Evolutionary conservation across 257 asterid genomes (phyloP).

Genomic region (Solanum chiquidenum): DNA sequence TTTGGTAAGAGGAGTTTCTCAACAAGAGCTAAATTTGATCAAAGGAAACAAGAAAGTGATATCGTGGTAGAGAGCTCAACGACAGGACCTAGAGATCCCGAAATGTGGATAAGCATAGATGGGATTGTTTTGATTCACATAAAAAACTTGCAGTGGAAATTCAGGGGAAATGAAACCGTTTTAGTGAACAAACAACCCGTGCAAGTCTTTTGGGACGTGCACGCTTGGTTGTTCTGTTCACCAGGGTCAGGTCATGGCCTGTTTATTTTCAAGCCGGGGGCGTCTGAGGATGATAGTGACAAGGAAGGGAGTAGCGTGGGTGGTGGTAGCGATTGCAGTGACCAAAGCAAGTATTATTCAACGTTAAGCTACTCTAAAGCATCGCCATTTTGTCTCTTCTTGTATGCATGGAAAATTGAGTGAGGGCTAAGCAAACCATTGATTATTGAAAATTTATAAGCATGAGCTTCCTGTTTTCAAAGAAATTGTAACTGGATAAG

Average conservation of each 20-base stretch:
- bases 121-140: conserved; percentile 82
- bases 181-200: conserved; percentile 66
- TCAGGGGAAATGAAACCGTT: conserved; percentile 86
- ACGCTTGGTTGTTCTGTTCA: conserved; percentile 68
- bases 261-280: conserved; percentile 70
- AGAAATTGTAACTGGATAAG: background rate
- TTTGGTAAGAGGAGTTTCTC: conserved; percentile 83
- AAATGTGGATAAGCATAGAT: conserved; percentile 96
- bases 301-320: conserved; percentile 25
- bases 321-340: conserved; percentile 33
- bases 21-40: conserved; percentile 66
- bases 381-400: conserved; percentile 42
- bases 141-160: conserved; percentile 88
- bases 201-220: conserved; percentile 88
- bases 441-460: background rate
- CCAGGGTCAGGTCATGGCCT: conserved; percentile 62
- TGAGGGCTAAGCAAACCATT: conserved; percentile 12
- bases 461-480: background rate
- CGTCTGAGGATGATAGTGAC: conserved; percentile 32
- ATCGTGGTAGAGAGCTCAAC: conserved; percentile 86
- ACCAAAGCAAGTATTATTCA: conserved; percentile 50
- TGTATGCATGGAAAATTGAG: conserved; percentile 77
- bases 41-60: conserved; percentile 55
- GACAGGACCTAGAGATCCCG: conserved; percentile 63
- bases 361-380: conserved; percentile 50